Evolutionary conservation across 83 land plant species (phyloP).

Genomic region (Diphasiastrum complanatum): DNA sequence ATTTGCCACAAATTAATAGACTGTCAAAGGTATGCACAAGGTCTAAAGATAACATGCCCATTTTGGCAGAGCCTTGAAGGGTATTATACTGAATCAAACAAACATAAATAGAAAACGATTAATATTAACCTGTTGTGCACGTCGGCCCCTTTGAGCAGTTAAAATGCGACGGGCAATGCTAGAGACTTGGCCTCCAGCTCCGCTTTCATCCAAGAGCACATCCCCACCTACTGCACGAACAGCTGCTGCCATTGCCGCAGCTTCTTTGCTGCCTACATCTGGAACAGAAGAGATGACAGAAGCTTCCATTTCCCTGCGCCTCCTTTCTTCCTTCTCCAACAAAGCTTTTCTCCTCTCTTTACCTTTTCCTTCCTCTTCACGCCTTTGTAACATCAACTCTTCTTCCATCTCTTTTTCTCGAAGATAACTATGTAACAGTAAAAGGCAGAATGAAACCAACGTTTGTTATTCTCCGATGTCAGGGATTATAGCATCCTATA

Average conservation of each 20-base stretch:
- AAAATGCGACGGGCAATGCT: constrained; percentile 88
- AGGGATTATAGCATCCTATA: too few species aligned
- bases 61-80: too few species aligned
- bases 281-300: constrained; percentile 92
- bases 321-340: constrained; percentile 89
- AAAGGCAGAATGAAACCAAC: too few species aligned
- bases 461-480: too few species aligned
- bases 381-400: constrained; percentile 83
- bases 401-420: constrained; percentile 98
- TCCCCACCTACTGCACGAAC: constrained; percentile 98
- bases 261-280: constrained; percentile 88
- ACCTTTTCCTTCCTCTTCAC: constrained; percentile 98
- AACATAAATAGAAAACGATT: not conserved
- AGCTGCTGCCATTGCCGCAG: constrained; percentile 99
- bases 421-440: constrained; percentile 59
- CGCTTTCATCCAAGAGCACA: constrained; percentile 79
- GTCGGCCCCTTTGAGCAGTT: constrained; percentile 74
- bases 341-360: constrained; percentile 92
- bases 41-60: too few species aligned
- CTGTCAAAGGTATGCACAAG: too few species aligned
- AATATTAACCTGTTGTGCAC: constrained; percentile 74
- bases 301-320: constrained; percentile 94
- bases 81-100: too few species aligned
- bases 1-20: too few species aligned
- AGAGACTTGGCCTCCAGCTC: constrained; percentile 81